Conservation (phyloP, 169 alveolate species). For the Toxoplasma gondii region DNA sequence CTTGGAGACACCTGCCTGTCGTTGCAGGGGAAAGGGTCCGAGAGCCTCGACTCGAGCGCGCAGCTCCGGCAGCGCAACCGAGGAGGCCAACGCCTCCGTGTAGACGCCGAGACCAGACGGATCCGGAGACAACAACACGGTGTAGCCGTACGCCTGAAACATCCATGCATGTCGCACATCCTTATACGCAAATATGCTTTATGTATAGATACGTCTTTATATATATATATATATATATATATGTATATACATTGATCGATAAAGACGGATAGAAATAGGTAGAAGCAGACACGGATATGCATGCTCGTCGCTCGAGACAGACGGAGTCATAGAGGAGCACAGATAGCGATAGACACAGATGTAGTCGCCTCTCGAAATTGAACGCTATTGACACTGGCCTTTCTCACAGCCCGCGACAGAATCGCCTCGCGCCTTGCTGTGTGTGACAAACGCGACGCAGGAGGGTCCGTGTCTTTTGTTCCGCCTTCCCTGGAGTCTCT, state of each 20-base stretch:
- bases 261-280: not conserved
- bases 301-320: no score
- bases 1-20: not conserved
- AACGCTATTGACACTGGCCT: no score
- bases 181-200: not conserved
- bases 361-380: no score
- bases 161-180: not conserved
- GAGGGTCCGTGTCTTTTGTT: no score
- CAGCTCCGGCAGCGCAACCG: not conserved
- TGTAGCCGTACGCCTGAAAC: slow-evolving; percentile 14
- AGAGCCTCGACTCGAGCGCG: not conserved
- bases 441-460: no score
- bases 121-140: not conserved
- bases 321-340: no score
- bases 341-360: no score
- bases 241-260: not conserved
- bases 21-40: not conserved
- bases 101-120: not conserved
- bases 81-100: not conserved
- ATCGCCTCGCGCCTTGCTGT: no score
- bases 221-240: not conserved
- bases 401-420: no score
- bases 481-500: no score
- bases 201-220: not conserved
- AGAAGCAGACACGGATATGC: not conserved